Evolutionary conservation across 2,329 filamentous ascomycete genomes (phyloP).

Genomic region (Alternaria rosae): DNA sequence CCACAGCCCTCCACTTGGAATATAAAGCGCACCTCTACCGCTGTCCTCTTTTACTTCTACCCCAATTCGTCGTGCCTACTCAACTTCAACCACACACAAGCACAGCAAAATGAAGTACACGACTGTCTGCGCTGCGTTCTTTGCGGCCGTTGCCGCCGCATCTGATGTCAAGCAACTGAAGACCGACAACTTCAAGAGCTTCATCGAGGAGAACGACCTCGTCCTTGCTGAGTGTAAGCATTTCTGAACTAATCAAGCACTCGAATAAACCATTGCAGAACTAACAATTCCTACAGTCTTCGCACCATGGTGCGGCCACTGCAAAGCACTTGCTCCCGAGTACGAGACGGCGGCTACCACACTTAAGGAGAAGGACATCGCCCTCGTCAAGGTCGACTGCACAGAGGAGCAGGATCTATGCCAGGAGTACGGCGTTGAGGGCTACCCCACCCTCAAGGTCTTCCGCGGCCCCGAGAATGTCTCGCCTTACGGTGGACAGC

Average conservation of each 20-base stretch:
- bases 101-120: constrained; percentile 46
- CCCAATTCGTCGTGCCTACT: constrained; percentile 20
- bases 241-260: not conserved
- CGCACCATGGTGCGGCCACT: constrained; percentile 96
- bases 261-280: not conserved
- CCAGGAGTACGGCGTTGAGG: constrained; percentile 88
- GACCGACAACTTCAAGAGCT: constrained; percentile 85
- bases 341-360: constrained; percentile 86
- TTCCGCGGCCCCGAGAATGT: constrained; percentile 90
- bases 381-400: constrained; percentile 89
- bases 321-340: constrained; percentile 95
- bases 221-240: constrained; percentile 90
- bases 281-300: constrained; percentile 71
- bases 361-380: constrained; percentile 87
- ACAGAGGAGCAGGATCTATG: constrained; percentile 93
- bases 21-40: constrained; percentile 28
- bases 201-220: constrained; percentile 83
- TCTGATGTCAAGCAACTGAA: constrained; percentile 88
- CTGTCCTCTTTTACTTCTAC: constrained; percentile 24
- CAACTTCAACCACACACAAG: constrained; percentile 14
- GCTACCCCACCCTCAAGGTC: constrained; percentile 98
- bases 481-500: constrained; percentile 83
- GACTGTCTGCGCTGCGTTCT: constrained; percentile 50
- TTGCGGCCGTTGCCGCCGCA: constrained; percentile 66
- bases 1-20: constrained; percentile 30